Evolutionary conservation across 345 rosid genomes (phyloP), one percentile per base, ranked within the genome.

Genomic region (Dimocarpus longan): DNA sequence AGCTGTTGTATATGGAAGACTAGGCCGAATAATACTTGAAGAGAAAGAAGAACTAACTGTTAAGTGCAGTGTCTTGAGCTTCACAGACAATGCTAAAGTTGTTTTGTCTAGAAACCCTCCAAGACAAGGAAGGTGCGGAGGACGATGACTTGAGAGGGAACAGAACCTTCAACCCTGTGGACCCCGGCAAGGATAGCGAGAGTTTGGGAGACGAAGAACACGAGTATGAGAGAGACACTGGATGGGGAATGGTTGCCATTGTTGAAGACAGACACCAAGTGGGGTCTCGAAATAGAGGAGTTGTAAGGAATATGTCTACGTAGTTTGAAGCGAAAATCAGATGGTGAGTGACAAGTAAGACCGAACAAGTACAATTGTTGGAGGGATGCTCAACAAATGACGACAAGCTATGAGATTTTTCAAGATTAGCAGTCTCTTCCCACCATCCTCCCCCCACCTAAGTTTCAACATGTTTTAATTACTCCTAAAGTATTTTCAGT

Each of bases 21-120:
- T 52, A 6, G 43, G 54, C 8, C 12, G 40, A 42, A 15, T 42
- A 39, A 7, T 32, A 75, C 56, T 70, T 50, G 24, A 56, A 62
- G 63, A 66, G 60, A 66, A 13, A 44, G 64, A 3, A 76, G 78
- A 82, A 82, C 89, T 79, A 82, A 89, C 88, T 42, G 40, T 85
- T 92, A 50, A 88, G 57, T 56, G 83, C 86, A 71, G 83, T 78
- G 18, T 85, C 90, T 68, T 87, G 88, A 86, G 91, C 91, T 84
- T 91, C 89, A 75, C 92, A 89, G 62, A 85, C 82, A 52, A 90
- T 70, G 59, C 78, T 76, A 32, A 86, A 72, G 24, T 78, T 72
- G 32, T 77, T 72, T 37, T 74, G 73, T 73, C 79, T 59, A 28
- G 83, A 85, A 84, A 71, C 87, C 74, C 76, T 87, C 10, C 87